A percentile compares a stretch with the other conserved stretches of the same genome.
phyloP scores from a whole-genome alignment of 768 basidiomycete species.

The Suillus fuscotomentosus region DNA sequence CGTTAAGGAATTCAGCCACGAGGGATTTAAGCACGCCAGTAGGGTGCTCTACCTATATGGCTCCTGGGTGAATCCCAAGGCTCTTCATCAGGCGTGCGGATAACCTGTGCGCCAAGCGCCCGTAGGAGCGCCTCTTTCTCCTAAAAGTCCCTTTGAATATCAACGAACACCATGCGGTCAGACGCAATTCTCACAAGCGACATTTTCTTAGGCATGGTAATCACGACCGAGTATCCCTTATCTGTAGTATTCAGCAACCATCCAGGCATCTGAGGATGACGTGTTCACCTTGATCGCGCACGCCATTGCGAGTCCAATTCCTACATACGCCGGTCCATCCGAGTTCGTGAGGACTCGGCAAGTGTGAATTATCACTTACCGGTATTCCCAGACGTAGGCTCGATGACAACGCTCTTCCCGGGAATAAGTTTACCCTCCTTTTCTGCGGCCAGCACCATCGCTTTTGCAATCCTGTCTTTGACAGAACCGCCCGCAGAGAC shows the following conservation, averaged over 20 bases:
- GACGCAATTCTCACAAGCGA: slow-evolving; percentile 50
- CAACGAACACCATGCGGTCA: not conserved
- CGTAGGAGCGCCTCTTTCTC: slow-evolving; percentile 94
- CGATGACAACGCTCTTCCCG: slow-evolving; percentile 89
- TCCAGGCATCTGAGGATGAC: slow-evolving; percentile 16
- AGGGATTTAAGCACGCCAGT: slow-evolving; percentile 36
- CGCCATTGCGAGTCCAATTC: slow-evolving; percentile 91
- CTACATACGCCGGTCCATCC: slow-evolving; percentile 33
- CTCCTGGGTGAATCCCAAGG: slow-evolving; percentile 88
- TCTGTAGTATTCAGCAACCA: slow-evolving; percentile 72
- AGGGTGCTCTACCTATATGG: slow-evolving; percentile 77
- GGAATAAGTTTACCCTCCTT: slow-evolving; percentile 79
- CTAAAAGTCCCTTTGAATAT: slow-evolving; percentile 24
- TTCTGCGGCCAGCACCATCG: slow-evolving; percentile 97
- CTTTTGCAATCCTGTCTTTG: slow-evolving; percentile 94
- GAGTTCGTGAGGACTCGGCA: not conserved
- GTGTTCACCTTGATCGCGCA: slow-evolving; percentile 85
- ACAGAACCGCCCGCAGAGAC: slow-evolving; percentile 91
- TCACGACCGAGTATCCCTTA: slow-evolving; percentile 91
- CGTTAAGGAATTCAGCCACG: slow-evolving; percentile 89
- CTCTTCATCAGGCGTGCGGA: slow-evolving; percentile 90
- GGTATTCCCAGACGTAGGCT: slow-evolving; percentile 96
- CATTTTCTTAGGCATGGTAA: slow-evolving; percentile 95
- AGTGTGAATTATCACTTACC: slow-evolving; percentile 45
- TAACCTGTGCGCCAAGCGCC: slow-evolving; percentile 90